phyloP scores from a whole-genome alignment of 2,329 filamentous ascomycete species.

The Ascochyta lentis region DNA sequence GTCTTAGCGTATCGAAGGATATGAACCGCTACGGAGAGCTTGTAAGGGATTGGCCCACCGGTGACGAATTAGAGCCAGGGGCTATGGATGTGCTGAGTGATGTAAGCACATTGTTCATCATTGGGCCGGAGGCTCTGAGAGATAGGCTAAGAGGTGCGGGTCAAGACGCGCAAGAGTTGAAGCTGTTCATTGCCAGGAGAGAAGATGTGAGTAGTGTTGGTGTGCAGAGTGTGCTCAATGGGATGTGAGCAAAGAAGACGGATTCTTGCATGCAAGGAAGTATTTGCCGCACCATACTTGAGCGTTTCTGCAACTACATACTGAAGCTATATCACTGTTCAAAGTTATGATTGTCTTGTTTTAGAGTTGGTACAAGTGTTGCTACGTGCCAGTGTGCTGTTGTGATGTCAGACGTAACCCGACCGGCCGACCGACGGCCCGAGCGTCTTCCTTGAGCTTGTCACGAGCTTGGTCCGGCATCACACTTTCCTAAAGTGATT shows the following conservation, averaged over 20 bases:
- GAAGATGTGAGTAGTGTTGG: slow-evolving; percentile 83
- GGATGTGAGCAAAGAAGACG: slow-evolving; percentile 19
- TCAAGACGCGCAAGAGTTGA: slow-evolving; percentile 65
- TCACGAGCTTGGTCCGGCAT: not conserved
- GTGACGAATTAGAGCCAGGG: slow-evolving; percentile 60
- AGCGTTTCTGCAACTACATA: not conserved
- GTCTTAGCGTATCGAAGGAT: slow-evolving; percentile 94
- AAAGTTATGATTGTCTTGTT: not conserved
- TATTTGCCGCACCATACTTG: not conserved
- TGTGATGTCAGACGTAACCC: slow-evolving; percentile 1
- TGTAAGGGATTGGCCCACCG: slow-evolving; percentile 77
- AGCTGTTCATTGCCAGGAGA: slow-evolving; percentile 81
- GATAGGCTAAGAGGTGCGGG: slow-evolving; percentile 57
- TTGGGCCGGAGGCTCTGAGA: slow-evolving; percentile 67
- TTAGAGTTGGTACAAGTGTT: not conserved
- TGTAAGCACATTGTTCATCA: slow-evolving; percentile 94
- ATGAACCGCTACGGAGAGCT: slow-evolving; percentile 91
- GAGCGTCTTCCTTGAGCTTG: not conserved
- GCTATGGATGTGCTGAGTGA: slow-evolving; percentile 86
- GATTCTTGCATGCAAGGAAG: not conserved
- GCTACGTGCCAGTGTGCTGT: not conserved
- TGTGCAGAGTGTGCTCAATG: slow-evolving; percentile 81
- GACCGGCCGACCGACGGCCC: slow-evolving; percentile 17
- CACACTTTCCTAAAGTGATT: not conserved
- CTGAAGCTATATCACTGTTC: not conserved